These are phyloP conservation scores for Gracilaria gracilis DNA, from an alignment of 23 red algal genomes.

Conservation along the genomic window DNA sequence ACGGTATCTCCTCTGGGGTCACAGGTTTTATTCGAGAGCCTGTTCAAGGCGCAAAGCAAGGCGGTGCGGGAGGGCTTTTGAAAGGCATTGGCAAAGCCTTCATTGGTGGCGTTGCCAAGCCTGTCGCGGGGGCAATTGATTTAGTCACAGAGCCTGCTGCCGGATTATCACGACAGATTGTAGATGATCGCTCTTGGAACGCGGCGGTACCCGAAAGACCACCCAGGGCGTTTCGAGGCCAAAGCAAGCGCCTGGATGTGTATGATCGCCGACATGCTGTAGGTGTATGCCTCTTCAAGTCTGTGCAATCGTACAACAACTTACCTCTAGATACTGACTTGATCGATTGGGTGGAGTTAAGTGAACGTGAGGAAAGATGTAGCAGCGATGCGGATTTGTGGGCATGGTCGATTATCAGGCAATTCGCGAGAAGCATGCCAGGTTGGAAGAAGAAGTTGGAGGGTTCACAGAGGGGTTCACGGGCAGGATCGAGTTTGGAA, in stretches of 20 bases:
- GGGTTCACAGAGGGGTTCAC: background rate
- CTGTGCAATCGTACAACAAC: slow-evolving; percentile 42
- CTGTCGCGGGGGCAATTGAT: slow-evolving; percentile 90
- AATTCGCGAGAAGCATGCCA: slow-evolving; percentile 65
- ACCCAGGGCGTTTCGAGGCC: slow-evolving; percentile 68
- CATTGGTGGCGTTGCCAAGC: slow-evolving; percentile 83
- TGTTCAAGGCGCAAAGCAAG: slow-evolving; percentile 80
- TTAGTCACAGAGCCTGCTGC: slow-evolving; percentile 91
- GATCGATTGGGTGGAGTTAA: slow-evolving; percentile 80
- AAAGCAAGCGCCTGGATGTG: slow-evolving; percentile 39
- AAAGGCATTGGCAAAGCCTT: slow-evolving; percentile 90
- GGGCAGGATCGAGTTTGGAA: background rate
- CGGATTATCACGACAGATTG: slow-evolving; percentile 79
- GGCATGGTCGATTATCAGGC: slow-evolving; percentile 65
- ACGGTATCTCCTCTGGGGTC: slow-evolving; percentile 89
- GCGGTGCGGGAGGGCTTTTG: slow-evolving; percentile 75
- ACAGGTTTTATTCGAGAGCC: slow-evolving; percentile 91
- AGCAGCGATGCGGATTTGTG: slow-evolving; percentile 32
- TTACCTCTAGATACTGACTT: slow-evolving; percentile 27
- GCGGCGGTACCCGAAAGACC: slow-evolving; percentile 49
- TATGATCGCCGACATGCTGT: slow-evolving; percentile 57
- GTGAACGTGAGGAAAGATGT: slow-evolving; percentile 39
- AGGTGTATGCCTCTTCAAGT: slow-evolving; percentile 58
- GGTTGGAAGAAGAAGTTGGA: slow-evolving; percentile 23
- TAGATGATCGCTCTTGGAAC: slow-evolving; percentile 1